Evolutionary conservation across 1,284 basidiomycete genomes (phyloP).

Genomic region (Microbotryum lychnidis-dioicae): DNA sequence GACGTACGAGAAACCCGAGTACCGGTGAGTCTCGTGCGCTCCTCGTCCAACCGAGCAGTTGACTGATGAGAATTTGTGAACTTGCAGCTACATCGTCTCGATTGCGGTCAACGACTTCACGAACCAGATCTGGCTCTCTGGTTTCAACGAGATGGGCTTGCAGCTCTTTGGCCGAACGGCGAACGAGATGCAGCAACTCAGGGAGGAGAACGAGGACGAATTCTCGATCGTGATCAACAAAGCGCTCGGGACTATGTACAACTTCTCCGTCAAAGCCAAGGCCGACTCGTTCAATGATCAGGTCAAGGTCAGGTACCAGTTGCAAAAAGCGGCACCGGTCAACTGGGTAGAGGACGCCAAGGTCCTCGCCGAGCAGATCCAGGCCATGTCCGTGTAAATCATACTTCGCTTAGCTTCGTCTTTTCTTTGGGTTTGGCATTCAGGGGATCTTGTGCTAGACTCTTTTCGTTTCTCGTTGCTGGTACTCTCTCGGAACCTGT

Average conservation of each 20-base stretch:
- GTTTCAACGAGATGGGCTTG: conserved; percentile 88
- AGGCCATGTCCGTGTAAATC: background rate
- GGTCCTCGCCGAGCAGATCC: conserved; percentile 8
- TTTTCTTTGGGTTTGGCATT: background rate
- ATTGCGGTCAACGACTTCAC: conserved; percentile 85
- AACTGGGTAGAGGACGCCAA: conserved; percentile 65
- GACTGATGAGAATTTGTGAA: too few species aligned
- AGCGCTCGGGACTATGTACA: conserved; percentile 62
- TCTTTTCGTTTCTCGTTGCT: too few species aligned
- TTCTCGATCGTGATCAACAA: conserved; percentile 58
- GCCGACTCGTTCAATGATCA: conserved; percentile 69
- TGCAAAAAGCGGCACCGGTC: conserved; percentile 57
- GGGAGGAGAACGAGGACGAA: conserved; percentile 57
- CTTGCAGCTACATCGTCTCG: conserved; percentile 71
- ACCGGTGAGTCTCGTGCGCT: conserved; percentile 53
- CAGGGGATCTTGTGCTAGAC: background rate
- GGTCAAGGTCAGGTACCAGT: conserved; percentile 70
- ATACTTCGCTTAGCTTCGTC: background rate
- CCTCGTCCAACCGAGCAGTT: background rate
- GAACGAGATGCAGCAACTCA: conserved; percentile 66
- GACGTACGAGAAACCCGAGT: conserved; percentile 62
- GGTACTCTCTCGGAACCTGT: too few species aligned
- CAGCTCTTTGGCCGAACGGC: conserved; percentile 70
- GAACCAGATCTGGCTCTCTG: conserved; percentile 83
- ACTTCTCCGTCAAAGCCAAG: conserved; percentile 81